Evolutionary conservation across 768 basidiomycete species (phyloP), one percentile per base, ranked within the genome.

Genomic region (Psilocybe tampanensis): DNA sequence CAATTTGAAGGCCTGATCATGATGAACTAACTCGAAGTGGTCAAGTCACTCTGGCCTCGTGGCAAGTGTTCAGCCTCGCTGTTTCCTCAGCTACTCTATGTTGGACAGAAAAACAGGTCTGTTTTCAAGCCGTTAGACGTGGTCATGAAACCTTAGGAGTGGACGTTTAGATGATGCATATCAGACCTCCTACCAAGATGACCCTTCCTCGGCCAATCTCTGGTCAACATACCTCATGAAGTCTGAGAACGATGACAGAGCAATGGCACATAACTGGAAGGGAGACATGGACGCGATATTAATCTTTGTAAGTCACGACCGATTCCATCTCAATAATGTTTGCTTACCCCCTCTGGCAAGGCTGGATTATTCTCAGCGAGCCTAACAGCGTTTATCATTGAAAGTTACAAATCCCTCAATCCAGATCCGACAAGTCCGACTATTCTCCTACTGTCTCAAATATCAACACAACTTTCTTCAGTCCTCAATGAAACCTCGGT

Each of bases 341-440:
- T 9, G 45, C 34, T 6, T 52, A 2, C 29, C n/a, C 17, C 19
- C 19, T 29, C 8, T 34, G n/a, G 32, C 18, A 3, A 76, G 74
- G 72, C 75, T 50, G 75, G 75, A 62, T 67, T 77, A 2, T 77
- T 77, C 54, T 76, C 75, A 29, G 74, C 74, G 9, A 73, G 72
- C 44, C 60, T 77, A 34, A 76, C 76, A 7, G 67, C 74, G 8
- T 77, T 76, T 52, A 70, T 76, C 56, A 68, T 74, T n/a, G 71
- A 75, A 49, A 75, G 72, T 56, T 74, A 76, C 60, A 67, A 69
- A 47, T 67, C 58, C 24, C 68, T 76, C 12, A 63, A 57, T n/a
- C 73, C 70, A 2, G 64, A 71, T 51, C 58, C 70, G n/a, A 54
- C 51, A 5, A 66, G 68, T 34, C 59, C 56, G 13, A 68, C 66